Evolutionary conservation across 768 basidiomycete genomes (phyloP).

Genomic region (Auriscalpium vulgare): DNA sequence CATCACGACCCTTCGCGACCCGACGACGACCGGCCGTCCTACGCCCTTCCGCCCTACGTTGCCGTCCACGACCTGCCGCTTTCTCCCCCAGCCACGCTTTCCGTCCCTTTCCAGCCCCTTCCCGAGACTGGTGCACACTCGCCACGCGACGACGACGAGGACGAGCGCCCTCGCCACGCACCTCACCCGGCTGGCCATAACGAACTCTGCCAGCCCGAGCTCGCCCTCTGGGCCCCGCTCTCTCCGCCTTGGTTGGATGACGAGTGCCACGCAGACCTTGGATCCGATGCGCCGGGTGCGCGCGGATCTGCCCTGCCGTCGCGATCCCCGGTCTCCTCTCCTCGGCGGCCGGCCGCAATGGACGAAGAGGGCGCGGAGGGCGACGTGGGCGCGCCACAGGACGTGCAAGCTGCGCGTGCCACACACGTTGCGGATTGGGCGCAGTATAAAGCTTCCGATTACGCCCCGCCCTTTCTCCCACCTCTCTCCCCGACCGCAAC

Average conservation of each 20-base stretch:
- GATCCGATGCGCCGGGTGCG: conserved; percentile 1
- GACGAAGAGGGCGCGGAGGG: conserved; percentile 3
- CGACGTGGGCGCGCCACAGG: conserved; percentile 2
- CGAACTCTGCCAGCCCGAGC: neutral
- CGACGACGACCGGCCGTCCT: neutral
- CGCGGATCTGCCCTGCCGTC: conserved; percentile 8
- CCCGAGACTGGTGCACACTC: conserved; percentile 3
- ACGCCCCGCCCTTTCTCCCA: neutral
- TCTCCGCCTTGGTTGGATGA: neutral
- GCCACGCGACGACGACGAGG: neutral
- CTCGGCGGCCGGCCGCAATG: neutral
- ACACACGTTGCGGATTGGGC: neutral
- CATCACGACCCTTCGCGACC: neutral
- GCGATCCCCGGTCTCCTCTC: conserved; percentile 6
- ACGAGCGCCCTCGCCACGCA: neutral
- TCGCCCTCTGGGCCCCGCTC: neutral
- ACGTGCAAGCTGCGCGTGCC: neutral
- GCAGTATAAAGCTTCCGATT: neutral
- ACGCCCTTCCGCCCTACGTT: conserved; percentile 8
- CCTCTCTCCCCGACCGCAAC: neutral
- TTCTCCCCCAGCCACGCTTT: conserved; percentile 14
- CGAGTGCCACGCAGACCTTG: neutral
- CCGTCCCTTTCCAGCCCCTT: conserved; percentile 11
- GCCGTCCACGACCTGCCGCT: conserved; percentile 6
- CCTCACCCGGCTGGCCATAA: neutral